These are phyloP conservation scores for Pseudopyrenochaeta lycopersici DNA, from an alignment of 2,329 filamentous ascomycete genomes.

Conservation along the genomic window DNA sequence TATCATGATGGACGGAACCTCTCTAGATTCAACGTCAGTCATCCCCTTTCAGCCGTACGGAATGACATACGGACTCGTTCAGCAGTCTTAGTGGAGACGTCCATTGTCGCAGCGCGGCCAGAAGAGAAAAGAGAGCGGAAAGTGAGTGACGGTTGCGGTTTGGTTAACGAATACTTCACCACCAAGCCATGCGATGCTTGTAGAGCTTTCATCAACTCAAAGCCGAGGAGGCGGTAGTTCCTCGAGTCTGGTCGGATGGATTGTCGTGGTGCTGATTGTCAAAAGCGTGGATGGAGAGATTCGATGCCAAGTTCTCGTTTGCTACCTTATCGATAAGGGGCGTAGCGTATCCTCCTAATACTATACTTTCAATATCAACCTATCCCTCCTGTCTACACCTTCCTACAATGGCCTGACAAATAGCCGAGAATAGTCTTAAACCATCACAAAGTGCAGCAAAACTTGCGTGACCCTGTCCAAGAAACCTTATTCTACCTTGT, in stretches of 20 bases:
- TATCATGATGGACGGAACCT: constrained; percentile 46
- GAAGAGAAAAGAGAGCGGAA: neutral
- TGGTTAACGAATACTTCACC: neutral
- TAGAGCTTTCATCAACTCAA: constrained; percentile 7
- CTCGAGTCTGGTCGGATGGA: neutral
- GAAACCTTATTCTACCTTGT: no score
- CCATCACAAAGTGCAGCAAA: no score
- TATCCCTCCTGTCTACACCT: no score
- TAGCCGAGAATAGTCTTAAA: no score
- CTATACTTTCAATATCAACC: no score
- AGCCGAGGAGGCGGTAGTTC: neutral
- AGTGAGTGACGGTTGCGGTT: neutral
- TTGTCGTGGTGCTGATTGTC: neutral
- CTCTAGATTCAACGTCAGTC: constrained; percentile 29
- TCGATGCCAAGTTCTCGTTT: constrained; percentile 1
- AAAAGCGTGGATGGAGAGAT: neutral
- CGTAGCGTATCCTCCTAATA: neutral
- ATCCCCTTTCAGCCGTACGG: constrained; percentile 21
- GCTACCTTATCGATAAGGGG: constrained; percentile 15
- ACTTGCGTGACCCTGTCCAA: no score
- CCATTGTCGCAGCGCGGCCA: constrained; percentile 21
- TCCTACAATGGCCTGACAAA: no score
- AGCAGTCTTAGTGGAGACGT: constrained; percentile 33
- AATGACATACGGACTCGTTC: constrained; percentile 45
- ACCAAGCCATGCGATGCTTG: constrained; percentile 1